Base-by-base conservation (phyloP, 2,329 filamentous ascomycete genomes). In the Bipolaris zeicola region DNA sequence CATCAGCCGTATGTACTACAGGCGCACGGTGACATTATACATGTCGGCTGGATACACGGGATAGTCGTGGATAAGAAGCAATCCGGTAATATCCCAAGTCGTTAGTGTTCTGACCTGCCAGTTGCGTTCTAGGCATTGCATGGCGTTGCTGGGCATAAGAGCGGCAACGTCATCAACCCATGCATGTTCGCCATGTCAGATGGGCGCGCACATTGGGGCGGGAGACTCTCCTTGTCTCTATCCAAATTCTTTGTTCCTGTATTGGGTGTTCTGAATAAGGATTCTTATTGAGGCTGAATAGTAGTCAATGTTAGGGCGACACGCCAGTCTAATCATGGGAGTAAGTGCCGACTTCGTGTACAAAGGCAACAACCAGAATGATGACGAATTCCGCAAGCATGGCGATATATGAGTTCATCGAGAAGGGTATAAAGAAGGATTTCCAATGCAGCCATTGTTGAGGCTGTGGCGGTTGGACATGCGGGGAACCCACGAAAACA, bases 81-180 rank as follows among this genome's bases (percentile, higher is more conserved):
- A 48, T 50, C 44, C 28, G 50, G 56, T 47, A 33, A 47, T 50
- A 56, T 38, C 60, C 52, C 43, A 57, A 55, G 52, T 43, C 6
- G 41, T 39, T 18, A 48, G 49, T 46, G 55, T 55, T 56, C 64
- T 65, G 62, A 63, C 62, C 66, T 69, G 64, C 66, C 63, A 16
- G 46, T 61, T 61, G 36, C 10, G 63, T 44, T 28, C 50, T 65
- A 67, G 63, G 49, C 26, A 16, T 48, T 58, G 18, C 62, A 59
- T 65, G 66, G 65, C 63, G 59, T 65, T 63, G 55, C 64, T 67
- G 63, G 60, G 58, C 43, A 44, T 10, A 55, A 42, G 50, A 45
- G 38, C 47, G 36, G 33, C 24, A 60, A 62, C 60, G 65, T 66
- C 62, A 65, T 64, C 44, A 43, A 13, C 24, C 6, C 16, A 47